Evolutionary conservation across 2,329 filamentous ascomycete genomes (phyloP), one percentile per base, ranked within the genome.

Genomic region (Scorias spongiosa): DNA sequence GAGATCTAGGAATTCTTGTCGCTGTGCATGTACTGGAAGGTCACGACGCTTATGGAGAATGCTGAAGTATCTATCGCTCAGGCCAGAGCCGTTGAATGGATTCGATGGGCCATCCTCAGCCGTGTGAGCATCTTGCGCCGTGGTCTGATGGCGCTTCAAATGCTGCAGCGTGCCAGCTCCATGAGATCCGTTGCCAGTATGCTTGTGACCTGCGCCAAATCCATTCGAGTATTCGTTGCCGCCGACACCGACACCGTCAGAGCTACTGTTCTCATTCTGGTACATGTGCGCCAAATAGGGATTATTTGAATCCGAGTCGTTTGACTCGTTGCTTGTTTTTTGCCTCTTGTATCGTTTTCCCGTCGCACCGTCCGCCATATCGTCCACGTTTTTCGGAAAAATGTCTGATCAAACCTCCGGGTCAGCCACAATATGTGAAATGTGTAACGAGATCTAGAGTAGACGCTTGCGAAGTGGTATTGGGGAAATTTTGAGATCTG

Each of bases 251-350:
- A 55, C 50, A 34, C 54, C 60, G 42, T 63, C 61, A 43, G 53
- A 53, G 53, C 57, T 50, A 55, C 57, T 57, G 51, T 62, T 51
- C 43, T 51, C 57, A 48, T 74, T 66, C 49, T 80, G 72, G 64
- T 89, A 79, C 77, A 83, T 82, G 65, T 98, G 91, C 45, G 87
- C 84, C 49, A 98, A 78, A 68, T 98, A 96, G 1, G 84, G 85
- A 62, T 96, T 96, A 60, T 74, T 58, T 46, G 66, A 66, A 57
- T 76, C 71, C 50, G 62, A 65, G 48, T 65, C 64, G 53, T 55
- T 59, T 51, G 69, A 70, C 59, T 75, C 75, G 56, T 72, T 68
- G 48, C 70, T 71, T 65, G 67, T 62, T 72, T 74, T 65, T 68
- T 71, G 64, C 69, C 71, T 62, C 52, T 60, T 60, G 49, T 47